Conservation (phyloP, 257 asterid species). For the Anisodus acutangulus region DNA sequence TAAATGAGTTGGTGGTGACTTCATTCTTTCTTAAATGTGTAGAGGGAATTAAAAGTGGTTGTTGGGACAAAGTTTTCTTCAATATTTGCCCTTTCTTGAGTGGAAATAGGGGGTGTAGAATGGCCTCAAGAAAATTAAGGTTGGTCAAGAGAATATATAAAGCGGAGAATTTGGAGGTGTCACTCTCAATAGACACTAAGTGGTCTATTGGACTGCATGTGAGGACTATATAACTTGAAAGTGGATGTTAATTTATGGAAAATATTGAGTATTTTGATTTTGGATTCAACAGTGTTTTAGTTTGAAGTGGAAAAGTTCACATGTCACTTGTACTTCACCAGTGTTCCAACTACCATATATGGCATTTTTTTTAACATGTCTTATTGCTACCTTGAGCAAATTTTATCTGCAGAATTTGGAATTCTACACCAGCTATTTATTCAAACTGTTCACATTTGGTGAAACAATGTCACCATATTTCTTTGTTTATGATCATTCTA, state of each 20-base stretch:
- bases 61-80: not conserved
- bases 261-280: not conserved
- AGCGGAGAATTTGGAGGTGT: conserved; percentile 29
- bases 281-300: not conserved
- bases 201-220: conserved; percentile 27
- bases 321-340: conserved; percentile 30
- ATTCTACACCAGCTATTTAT: conserved; percentile 20
- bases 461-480: conserved; percentile 45
- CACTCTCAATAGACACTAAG: not conserved
- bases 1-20: conserved; percentile 35
- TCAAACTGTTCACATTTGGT: conserved; percentile 42
- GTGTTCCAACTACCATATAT: conserved; percentile 12
- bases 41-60: not conserved
- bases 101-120: conserved; percentile 35
- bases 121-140: conserved; percentile 35
- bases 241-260: conserved; percentile 26
- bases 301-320: not conserved
- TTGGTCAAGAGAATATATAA: conserved; percentile 49
- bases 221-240: conserved; percentile 25
- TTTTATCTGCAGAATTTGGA: not conserved
- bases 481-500: conserved; percentile 45
- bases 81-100: conserved; percentile 25
- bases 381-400: conserved; percentile 36
- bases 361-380: not conserved
- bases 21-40: conserved; percentile 36